Evolutionary conservation across 169 alveolate genomes (phyloP), one percentile per base, ranked within the genome.

Genomic region (Plasmodium vinckei): DNA sequence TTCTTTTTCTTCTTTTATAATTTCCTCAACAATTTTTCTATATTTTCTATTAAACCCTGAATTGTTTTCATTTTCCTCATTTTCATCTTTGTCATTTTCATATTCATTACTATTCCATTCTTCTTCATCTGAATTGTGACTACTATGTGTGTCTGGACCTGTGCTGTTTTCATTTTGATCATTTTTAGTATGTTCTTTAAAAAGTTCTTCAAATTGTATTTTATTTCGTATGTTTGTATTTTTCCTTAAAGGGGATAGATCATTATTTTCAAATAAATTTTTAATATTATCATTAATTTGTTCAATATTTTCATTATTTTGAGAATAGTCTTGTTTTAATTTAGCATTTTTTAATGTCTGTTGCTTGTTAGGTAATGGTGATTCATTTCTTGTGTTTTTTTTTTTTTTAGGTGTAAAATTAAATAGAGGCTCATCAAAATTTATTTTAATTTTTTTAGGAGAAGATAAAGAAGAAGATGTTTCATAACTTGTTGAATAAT

Each of bases 11-110:
- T 60, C 91, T 42, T 67, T 46, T 42, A 51, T 67, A 51, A 73
- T 77, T 77, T 77, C 88, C 13, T 77, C 70, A 47, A 77, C 88
- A 63, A 77, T 77, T 47, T 77, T 77, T 63, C 33, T 19, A 77
- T 77, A 77, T 25, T 77, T 77, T 19, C 10, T 56, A 77, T 64
- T 77, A 64, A 77, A 77, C 19, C 65, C 77, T 21, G 75, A n/a
- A 17, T 13, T 6, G 7, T 63, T 61, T 0, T 63, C 77, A 23
- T 77, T 44, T 4, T 77, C 70, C 42, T 42, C 51, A 9, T 15
- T 23, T 5, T 5, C 27, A 7, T 51, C 27, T 6, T 5, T 9
- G 9, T 63, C 54, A 57, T 44, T 51, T 6, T 39, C 17, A 1
- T 33, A 25, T 3, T 2, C 42, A 3, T 33, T 33, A 4, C 7